Evolutionary conservation across 2,329 filamentous ascomycete species (phyloP).

Genomic region (Cladosporium sp.): DNA sequence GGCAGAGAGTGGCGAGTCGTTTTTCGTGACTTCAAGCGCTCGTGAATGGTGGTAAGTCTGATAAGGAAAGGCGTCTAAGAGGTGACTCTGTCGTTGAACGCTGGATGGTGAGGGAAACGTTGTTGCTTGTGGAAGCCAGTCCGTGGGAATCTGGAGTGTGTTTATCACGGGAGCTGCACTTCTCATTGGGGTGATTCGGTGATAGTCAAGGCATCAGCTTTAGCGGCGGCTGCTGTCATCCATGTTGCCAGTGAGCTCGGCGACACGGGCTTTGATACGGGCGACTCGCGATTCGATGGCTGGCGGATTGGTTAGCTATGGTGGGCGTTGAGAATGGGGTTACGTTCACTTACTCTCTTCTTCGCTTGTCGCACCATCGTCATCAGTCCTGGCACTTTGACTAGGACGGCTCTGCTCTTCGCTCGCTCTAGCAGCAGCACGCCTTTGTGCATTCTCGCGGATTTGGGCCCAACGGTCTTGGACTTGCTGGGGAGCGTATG

Average conservation of each 20-base stretch:
- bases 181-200: neutral
- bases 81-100: neutral
- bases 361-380: slow-evolving; percentile 86
- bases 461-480: slow-evolving; percentile 94
- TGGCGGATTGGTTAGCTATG: slow-evolving; percentile 34
- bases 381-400: slow-evolving; percentile 56
- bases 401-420: slow-evolving; percentile 55
- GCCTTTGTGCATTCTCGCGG: slow-evolving; percentile 84
- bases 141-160: neutral
- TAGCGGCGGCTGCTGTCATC: slow-evolving; percentile 14
- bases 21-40: neutral
- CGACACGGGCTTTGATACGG: slow-evolving; percentile 94
- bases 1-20: neutral
- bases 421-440: slow-evolving; percentile 61
- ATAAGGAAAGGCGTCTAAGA: neutral
- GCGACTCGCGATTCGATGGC: slow-evolving; percentile 95
- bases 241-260: slow-evolving; percentile 67
- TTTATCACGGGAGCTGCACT: neutral
- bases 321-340: no score
- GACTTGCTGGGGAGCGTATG: slow-evolving; percentile 33
- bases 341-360: slow-evolving; percentile 74
- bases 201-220: neutral
- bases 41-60: neutral
- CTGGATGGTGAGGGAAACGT: neutral
- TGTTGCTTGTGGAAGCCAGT: neutral